Base-by-base conservation (phyloP, 2,329 filamentous ascomycete genomes). In the Plenodomus biglobosus region DNA sequence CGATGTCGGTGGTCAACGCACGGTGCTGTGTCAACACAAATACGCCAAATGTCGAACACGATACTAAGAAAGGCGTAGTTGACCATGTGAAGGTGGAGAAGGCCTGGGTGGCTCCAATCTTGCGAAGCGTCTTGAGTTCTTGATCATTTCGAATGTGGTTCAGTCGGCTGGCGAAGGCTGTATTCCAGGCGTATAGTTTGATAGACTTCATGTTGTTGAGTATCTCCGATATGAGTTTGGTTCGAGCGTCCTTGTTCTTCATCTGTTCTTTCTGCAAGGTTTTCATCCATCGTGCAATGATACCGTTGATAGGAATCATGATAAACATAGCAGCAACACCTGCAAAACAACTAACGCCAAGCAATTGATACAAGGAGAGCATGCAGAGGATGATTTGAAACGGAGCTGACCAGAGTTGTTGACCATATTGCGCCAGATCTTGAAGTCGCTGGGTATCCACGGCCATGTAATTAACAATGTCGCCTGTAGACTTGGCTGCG, bases 391-490 rank as follows among this genome's bases (percentile, higher is more conserved):
- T 80, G 65, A 99, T 99, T 72, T 99, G 95, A 73, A 97, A 95
- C 2, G 94, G 94, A 2, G 95, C 92, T 37, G 92, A 96, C 91
- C 94, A 96, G 10, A 95, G 77, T 71, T 97, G 92, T 68, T 95
- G 92, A 16, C 90, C 91, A 69, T 94, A 99, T 66, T 99, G 95
- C 2, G 92, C 90, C 48, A 99, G 78, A 73, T 99, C 94, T 65
- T 96, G 89, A 16, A 99, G 80, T 57, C 95, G 87, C 73, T 99
- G 94, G 13, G 92, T 92, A 69, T 99, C 94, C 8, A 99, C 92
- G 38, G 95, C 94, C 92, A 99, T 99, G 74, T 96, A 94, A 69
- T 99, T 99, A 70, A 99, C 94, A 65, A 99, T 97, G 65, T 99
- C 95, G 48, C 94, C 94, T 0, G 94, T 99, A 0, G 90, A 89